Evolutionary conservation across 768 basidiomycete genomes (phyloP).

Genomic region (Tricholomella constricta): DNA sequence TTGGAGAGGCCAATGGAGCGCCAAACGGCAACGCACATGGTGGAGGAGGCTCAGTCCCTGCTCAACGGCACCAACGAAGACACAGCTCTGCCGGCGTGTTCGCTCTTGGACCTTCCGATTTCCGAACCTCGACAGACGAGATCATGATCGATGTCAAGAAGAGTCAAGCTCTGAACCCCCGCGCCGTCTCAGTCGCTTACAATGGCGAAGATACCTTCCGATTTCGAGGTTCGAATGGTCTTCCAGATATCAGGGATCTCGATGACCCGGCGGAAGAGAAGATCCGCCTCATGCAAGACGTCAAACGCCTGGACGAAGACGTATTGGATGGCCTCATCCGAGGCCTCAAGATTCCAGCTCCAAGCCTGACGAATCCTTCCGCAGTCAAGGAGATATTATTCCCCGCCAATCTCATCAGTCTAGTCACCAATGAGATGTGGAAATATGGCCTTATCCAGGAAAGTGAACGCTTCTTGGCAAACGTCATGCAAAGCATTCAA

Average conservation of each 20-base stretch:
- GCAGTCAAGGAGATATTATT: slow-evolving; percentile 96
- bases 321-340: slow-evolving; percentile 88
- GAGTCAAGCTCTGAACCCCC: slow-evolving; percentile 69
- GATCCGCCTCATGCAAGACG: slow-evolving; percentile 89
- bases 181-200: slow-evolving; percentile 88
- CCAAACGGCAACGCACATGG: slow-evolving; percentile 36
- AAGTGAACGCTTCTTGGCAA: slow-evolving; percentile 97
- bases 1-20: slow-evolving; percentile 48
- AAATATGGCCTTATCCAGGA: slow-evolving; percentile 96
- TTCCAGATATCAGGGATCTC: slow-evolving; percentile 70
- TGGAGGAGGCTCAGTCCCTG: slow-evolving; percentile 15
- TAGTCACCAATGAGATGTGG: slow-evolving; percentile 99
- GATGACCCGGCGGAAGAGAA: slow-evolving; percentile 96
- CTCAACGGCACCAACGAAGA: slow-evolving; percentile 72
- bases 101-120: slow-evolving; percentile 56
- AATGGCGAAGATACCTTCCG: slow-evolving; percentile 80
- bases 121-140: slow-evolving; percentile 78
- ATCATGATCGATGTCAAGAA: slow-evolving; percentile 74
- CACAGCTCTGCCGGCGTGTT: slow-evolving; percentile 88
- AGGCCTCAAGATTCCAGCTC: slow-evolving; percentile 89
- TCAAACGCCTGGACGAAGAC: slow-evolving; percentile 89
- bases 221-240: slow-evolving; percentile 57
- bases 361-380: slow-evolving; percentile 89
- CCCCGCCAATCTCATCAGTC: slow-evolving; percentile 96
- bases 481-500: slow-evolving; percentile 98